Base-by-base conservation (phyloP, 208 protist species). In the Crithidia fasciculata region DNA sequence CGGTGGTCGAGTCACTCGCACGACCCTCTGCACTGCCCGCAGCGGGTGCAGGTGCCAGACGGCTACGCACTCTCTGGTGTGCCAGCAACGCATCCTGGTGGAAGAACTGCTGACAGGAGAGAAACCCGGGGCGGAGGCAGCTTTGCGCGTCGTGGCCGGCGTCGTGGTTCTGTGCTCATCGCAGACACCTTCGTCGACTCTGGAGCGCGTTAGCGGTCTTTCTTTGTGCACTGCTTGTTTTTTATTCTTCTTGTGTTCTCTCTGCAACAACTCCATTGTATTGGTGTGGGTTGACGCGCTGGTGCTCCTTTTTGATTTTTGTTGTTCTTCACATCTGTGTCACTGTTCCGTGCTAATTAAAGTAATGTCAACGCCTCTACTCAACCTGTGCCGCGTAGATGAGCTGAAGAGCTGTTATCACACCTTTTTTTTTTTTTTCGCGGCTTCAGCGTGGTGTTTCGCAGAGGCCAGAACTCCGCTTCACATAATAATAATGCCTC, bases 141-240 rank as follows among this genome's bases (percentile, higher is more conserved):
- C 41, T 50, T 61, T 53, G 65, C 18, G 5, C 60, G 8, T 53
- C 56, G 28, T 0, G 60, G 50, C 7, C 74, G 69, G 3, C 70
- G 72, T 16, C 60, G 69, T 7, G 77, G 80, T 1, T 85, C 83
- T 9, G 80, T 88, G 69, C 64, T 88, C 12, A 83, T 88, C 12
- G 80, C 83, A 0, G 83, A 88, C 69, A 85, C 73, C 52, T 88
- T 81, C 40, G 77, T 88, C 2, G 80, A 88, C 53, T 40, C 60
- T 5, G 37, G 19, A 43, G 4, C 62, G 18, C 18, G 41, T 61
- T n/a, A 43, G 5, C n/a, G 37, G 36, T 37, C 28, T 28, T 28
- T 28, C 28, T 28, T 28, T 28, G 28, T 28, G 28, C 5, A n/a
- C 18, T 41, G 45, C 12, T 19, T 56, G 41, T 57, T 37, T 18